Base-by-base conservation (phyloP, 441 rosid genomes). In the Sinapis alba region DNA sequence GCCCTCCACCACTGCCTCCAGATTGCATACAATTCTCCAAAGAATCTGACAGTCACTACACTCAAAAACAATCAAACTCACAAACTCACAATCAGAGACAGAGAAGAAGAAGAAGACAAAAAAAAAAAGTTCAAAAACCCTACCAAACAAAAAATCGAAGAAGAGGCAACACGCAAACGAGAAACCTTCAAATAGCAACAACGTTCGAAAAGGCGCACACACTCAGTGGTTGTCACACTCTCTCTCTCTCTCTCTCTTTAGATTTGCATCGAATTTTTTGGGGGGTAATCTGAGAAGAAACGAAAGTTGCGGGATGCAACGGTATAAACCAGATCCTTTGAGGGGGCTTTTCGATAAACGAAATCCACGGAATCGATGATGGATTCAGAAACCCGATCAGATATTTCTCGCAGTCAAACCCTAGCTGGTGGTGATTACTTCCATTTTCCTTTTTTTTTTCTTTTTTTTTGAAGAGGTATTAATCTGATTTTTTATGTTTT, bases 1-100 rank as follows among this genome's bases (percentile, higher is more conserved):
- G 85, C 70, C 93, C 98, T 80, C 90, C 94, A 51, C 86, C 93
- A 59, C 85, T 87, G 67, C 88, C 94, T 54, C 90, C 97, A 74
- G 98, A 87, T 81, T 93, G 98, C 98, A 96, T 96, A 79, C 87
- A 86, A 86, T 62, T 66, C 51, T 13, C 12, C 19, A 58, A 73
- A 60, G 72, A 84, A 71, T 74, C 75, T 28, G 20, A 72, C 58
- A 65, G 27, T 76, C 76, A 58, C 72, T 71, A 65, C 26, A 64
- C 43, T 16, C 7, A 28, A 56, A 71, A 56, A 47, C 69, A 68
- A 66, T 43, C 13, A 79, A 66, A 71, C 34, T 18, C 74, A 75
- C 34, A 70, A 28, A 62, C 6, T 6, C 5, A 45, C 16, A 2
- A 47, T 41, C 12, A 30, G 34, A 30, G 34, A 38, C 6, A 74